phyloP scores from a whole-genome alignment of 2,329 filamentous ascomycete genomes.

The Leptographium galeiforme region DNA sequence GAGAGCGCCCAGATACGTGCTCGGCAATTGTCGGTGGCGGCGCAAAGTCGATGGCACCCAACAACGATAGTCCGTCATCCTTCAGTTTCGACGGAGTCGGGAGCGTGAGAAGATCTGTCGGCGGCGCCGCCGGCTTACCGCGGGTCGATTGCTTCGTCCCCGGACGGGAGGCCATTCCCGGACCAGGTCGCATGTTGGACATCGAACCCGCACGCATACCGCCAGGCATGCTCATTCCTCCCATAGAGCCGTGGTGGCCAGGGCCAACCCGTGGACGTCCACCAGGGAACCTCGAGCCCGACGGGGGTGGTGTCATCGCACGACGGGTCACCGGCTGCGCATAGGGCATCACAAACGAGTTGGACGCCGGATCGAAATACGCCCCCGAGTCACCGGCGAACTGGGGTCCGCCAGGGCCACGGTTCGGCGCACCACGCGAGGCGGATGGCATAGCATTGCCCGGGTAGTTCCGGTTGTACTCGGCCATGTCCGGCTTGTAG shows the following conservation, averaged over 20 bases:
- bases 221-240: slow-evolving; percentile 29
- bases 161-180: slow-evolving; percentile 23
- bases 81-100: slow-evolving; percentile 76
- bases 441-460: slow-evolving; percentile 6
- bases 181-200: slow-evolving; percentile 23
- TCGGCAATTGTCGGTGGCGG: slow-evolving; percentile 58
- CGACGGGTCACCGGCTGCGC: slow-evolving; percentile 75
- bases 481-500: slow-evolving; percentile 31
- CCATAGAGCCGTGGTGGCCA: slow-evolving; percentile 34
- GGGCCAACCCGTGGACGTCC: slow-evolving; percentile 16
- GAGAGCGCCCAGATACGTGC: slow-evolving; percentile 53
- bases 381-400: slow-evolving; percentile 50
- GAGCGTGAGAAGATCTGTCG: slow-evolving; percentile 57
- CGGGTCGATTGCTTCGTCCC: neutral
- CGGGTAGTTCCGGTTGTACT: slow-evolving; percentile 14
- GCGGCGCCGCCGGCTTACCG: slow-evolving; percentile 49
- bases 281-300: slow-evolving; percentile 30
- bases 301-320: slow-evolving; percentile 89
- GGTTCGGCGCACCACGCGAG: slow-evolving; percentile 2
- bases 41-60: slow-evolving; percentile 68
- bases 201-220: slow-evolving; percentile 21
- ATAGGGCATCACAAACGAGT: slow-evolving; percentile 67
- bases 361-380: slow-evolving; percentile 53
- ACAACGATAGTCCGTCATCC: slow-evolving; percentile 63
- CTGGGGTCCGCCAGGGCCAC: slow-evolving; percentile 30